A percentile compares a stretch with the other conserved stretches of the same genome.
Evolutionary conservation across 164 flowering plant species (phyloP).

Genomic region (Chloranthus sessilifolius): DNA sequence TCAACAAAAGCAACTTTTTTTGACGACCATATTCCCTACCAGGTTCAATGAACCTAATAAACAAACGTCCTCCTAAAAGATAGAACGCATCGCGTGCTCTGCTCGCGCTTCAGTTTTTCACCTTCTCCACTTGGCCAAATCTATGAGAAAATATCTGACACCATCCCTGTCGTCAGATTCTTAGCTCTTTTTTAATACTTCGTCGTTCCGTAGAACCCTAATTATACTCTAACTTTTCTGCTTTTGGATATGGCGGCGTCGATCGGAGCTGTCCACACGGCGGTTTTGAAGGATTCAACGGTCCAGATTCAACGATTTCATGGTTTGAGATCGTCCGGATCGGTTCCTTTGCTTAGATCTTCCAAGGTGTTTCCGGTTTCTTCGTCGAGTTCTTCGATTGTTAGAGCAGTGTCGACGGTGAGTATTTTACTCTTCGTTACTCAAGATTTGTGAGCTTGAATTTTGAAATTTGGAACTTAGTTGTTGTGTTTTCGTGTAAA

Average conservation of each 20-base stretch:
- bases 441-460: not conserved
- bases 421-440: slow-evolving; percentile 10
- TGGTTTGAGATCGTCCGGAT: slow-evolving; percentile 43
- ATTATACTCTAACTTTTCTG: not conserved
- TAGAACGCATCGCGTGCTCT: no score
- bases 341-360: slow-evolving; percentile 21
- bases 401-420: slow-evolving; percentile 69
- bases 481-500: not conserved
- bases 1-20: no score
- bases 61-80: no score
- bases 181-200: no score
- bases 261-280: slow-evolving; percentile 49
- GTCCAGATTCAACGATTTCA: slow-evolving; percentile 39
- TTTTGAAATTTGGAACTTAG: not conserved
- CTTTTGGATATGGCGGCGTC: slow-evolving; percentile 54
- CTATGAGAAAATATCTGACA: no score
- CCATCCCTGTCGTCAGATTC: no score
- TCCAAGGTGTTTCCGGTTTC: slow-evolving; percentile 12
- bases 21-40: no score
- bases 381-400: slow-evolving; percentile 22
- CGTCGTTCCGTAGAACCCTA: not conserved
- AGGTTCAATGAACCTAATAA: no score
- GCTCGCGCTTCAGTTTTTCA: no score
- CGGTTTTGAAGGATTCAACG: slow-evolving; percentile 36
- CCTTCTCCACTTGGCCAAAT: no score